Conservation (phyloP, 139 green algal species). For the Edaphochlamys debaryana region DNA sequence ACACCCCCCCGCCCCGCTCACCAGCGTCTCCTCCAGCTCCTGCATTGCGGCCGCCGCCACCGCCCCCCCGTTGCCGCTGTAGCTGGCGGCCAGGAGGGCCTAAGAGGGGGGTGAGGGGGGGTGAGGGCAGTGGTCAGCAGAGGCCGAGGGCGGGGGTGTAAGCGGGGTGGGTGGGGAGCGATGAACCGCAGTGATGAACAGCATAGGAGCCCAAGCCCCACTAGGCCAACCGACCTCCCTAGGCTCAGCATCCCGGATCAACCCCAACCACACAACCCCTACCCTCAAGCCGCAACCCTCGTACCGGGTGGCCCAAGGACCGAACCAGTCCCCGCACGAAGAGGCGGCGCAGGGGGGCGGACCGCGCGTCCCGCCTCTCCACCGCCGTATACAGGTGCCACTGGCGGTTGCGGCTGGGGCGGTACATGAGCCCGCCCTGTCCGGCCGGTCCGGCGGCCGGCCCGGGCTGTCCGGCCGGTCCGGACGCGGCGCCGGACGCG, state of each 20-base stretch:
- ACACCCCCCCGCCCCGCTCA: constrained; percentile 26
- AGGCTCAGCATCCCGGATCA: no score
- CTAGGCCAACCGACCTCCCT: no score
- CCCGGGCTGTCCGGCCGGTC: no score
- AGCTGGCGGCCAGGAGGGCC: constrained; percentile 80
- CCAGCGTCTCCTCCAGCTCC: constrained; percentile 81
- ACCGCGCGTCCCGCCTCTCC: constrained; percentile 68
- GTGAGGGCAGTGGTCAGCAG: no score
- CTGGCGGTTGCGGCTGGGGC: constrained; percentile 89
- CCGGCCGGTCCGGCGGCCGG: neutral
- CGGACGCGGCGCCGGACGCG: neutral
- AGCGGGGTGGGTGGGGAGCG: no score
- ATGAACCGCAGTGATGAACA: no score
- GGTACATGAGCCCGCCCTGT: constrained; percentile 58
- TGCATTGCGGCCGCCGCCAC: constrained; percentile 77
- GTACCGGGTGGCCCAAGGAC: constrained; percentile 69
- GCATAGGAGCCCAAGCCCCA: no score
- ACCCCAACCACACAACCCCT: no score
- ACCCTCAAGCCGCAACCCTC: no score
- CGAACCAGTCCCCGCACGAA: constrained; percentile 87
- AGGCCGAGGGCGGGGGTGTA: no score
- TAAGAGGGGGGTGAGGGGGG: no score
- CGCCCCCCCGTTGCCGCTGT: constrained; percentile 66
- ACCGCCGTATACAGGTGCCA: constrained; percentile 86
- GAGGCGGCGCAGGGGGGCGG: constrained; percentile 74